A percentile compares a stretch with the other conserved stretches of the same genome.
phyloP scores from a whole-genome alignment of 345 rosid species.

The Rhodamnia rubescens region DNA sequence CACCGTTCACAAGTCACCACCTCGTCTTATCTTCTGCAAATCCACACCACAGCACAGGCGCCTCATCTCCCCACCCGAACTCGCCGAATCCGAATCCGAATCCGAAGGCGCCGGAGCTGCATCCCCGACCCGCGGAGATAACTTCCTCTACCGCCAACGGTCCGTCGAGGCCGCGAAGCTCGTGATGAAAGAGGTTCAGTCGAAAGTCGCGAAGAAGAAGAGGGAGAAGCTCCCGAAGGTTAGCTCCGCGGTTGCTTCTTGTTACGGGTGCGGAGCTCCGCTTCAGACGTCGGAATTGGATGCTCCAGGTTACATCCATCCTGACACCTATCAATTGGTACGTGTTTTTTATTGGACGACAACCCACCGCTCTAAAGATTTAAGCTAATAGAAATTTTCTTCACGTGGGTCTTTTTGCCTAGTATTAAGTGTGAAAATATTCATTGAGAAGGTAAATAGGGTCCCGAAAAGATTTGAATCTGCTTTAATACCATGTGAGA shows the following conservation, averaged over 20 bases:
- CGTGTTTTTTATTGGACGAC: no score
- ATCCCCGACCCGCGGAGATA: constrained; percentile 62
- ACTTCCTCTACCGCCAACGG: constrained; percentile 51
- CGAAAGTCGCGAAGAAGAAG: constrained; percentile 23
- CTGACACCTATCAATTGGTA: constrained; percentile 67
- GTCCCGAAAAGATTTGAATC: no score
- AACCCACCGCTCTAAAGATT: no score
- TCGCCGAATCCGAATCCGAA: constrained; percentile 18
- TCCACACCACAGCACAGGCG: constrained; percentile 14
- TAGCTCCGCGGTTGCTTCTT: constrained; percentile 32
- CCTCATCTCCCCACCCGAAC: constrained; percentile 5
- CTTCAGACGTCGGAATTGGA: constrained; percentile 67
- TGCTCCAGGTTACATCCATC: constrained; percentile 73
- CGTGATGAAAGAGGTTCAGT: constrained; percentile 32
- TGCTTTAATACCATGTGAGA: no score
- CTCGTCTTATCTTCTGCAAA: constrained; percentile 21
- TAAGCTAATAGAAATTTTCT: no score
- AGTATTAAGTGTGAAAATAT: no score
- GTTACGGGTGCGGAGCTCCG: constrained; percentile 97
- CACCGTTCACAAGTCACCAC: constrained; percentile 11
- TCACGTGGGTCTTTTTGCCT: no score
- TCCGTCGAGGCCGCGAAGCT: constrained; percentile 46
- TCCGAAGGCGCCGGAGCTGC: constrained; percentile 65
- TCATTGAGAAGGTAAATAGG: no score
- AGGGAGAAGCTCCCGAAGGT: constrained; percentile 25